Conservation (phyloP, 345 rosid species). For the Anacardium occidentale region DNA sequence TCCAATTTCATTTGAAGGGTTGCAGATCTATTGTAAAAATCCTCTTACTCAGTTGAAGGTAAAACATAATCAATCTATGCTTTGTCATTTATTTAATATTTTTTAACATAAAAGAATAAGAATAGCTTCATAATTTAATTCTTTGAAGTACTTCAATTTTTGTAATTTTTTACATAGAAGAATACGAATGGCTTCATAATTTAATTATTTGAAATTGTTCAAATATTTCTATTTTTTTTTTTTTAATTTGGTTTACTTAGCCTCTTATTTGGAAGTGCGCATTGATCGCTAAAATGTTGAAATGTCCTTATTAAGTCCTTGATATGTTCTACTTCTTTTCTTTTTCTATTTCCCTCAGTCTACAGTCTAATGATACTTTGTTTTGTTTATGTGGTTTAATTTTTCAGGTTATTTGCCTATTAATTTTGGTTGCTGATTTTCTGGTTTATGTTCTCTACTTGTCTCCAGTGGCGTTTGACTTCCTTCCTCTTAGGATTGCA, state of each 20-base stretch:
- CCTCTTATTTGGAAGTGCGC: not conserved
- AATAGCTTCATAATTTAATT: not conserved
- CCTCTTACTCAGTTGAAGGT: conserved; percentile 70
- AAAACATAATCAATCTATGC: conserved; percentile 15
- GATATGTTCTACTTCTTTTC: not conserved
- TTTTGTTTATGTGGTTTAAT: conserved; percentile 21
- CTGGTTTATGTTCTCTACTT: conserved; percentile 68
- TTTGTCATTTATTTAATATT: not conserved
- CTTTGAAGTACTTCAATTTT: not conserved
- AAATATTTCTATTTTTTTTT: not conserved
- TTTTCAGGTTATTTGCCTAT: conserved; percentile 65
- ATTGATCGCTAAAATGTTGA: not conserved
- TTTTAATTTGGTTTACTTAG: not conserved
- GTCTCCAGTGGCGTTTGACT: conserved; percentile 65
- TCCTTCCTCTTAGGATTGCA: conserved; percentile 81
- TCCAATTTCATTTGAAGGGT: conserved; percentile 80
- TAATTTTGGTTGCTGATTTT: conserved; percentile 72
- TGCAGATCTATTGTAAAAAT: conserved; percentile 54
- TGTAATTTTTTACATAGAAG: not conserved
- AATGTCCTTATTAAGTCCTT: not conserved
- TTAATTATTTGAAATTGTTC: not conserved
- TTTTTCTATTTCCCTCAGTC: not conserved
- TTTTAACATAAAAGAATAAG: no score
- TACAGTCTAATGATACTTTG: conserved; percentile 20
- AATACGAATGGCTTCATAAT: not conserved